phyloP scores from a whole-genome alignment of 1,284 basidiomycete genomes.

The Fomes fomentarius region DNA sequence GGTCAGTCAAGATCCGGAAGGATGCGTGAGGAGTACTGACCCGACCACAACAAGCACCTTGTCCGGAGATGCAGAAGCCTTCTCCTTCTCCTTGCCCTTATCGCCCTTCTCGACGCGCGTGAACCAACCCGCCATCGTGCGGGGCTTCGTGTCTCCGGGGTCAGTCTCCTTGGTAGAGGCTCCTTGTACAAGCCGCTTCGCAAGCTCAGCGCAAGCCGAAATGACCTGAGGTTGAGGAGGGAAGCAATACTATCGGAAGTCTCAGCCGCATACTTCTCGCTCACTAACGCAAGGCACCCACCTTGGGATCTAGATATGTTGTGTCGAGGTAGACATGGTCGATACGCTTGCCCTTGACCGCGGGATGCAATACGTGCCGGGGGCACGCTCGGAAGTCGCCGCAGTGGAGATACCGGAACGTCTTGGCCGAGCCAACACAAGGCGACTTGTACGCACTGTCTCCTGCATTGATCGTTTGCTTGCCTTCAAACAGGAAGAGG shows the following conservation, averaged over 20 bases:
- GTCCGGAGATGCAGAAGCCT: conserved; percentile 17
- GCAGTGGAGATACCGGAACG: conserved; percentile 93
- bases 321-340: conserved; percentile 96
- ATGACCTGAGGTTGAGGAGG: conserved; percentile 94
- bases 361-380: conserved; percentile 81
- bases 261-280: no score
- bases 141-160: conserved; percentile 24
- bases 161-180: conserved; percentile 29
- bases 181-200: conserved; percentile 58
- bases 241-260: conserved; percentile 78
- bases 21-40: conserved; percentile 36
- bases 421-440: conserved; percentile 67
- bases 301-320: conserved; percentile 92
- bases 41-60: conserved; percentile 83
- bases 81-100: conserved; percentile 29
- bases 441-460: conserved; percentile 76
- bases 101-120: conserved; percentile 19
- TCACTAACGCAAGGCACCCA: conserved; percentile 31
- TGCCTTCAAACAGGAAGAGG: conserved; percentile 92
- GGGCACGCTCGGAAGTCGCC: conserved; percentile 94
- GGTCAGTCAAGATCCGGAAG: not conserved
- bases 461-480: conserved; percentile 86
- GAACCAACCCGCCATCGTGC: conserved; percentile 35
- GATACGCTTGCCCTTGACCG: conserved; percentile 76
- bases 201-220: conserved; percentile 87